A percentile compares a stretch with the other conserved stretches of the same genome.
phyloP scores from a whole-genome alignment of 371 early-diverging fungal species.

The Syncephalastrum contaminatum region DNA sequence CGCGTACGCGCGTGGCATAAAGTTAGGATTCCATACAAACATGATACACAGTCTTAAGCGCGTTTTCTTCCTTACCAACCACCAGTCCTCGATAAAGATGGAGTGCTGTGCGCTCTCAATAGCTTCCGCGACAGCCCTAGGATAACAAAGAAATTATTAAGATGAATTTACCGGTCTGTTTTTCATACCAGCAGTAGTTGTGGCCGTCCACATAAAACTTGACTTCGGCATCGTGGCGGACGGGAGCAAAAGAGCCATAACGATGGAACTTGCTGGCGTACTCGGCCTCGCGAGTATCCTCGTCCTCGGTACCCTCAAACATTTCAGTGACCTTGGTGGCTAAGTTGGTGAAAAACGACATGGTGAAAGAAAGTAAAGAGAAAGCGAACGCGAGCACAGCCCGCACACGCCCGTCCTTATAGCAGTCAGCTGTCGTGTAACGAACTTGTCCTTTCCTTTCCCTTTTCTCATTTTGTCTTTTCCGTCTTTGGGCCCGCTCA shows the following conservation, averaged over 20 bases:
- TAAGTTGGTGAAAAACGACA: slow-evolving; percentile 32
- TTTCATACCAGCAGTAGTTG: slow-evolving; percentile 68
- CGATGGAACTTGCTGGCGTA: slow-evolving; percentile 55
- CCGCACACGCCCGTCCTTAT: no score
- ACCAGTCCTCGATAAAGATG: slow-evolving; percentile 93
- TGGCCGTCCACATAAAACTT: slow-evolving; percentile 82
- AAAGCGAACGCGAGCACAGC: no score
- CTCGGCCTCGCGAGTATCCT: slow-evolving; percentile 32
- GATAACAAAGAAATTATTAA: neutral
- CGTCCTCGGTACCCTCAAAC: slow-evolving; percentile 25
- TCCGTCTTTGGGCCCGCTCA: no score
- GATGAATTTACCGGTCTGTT: neutral
- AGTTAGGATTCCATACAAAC: no score
- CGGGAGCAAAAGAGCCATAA: slow-evolving; percentile 81
- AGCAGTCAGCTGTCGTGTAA: no score
- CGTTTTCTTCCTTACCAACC: slow-evolving; percentile 59
- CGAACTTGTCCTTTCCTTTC: no score
- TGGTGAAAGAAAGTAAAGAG: slow-evolving; percentile 5
- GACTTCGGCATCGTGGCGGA: slow-evolving; percentile 64
- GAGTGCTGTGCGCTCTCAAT: slow-evolving; percentile 70
- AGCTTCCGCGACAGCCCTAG: slow-evolving; percentile 73
- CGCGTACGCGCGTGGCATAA: no score
- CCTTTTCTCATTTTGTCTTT: no score
- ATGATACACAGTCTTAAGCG: no score
- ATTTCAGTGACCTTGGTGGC: slow-evolving; percentile 24